These are phyloP conservation scores for Hansenula anomala DNA, from an alignment of 1,139 yeast genomes.

Conservation along the genomic window DNA sequence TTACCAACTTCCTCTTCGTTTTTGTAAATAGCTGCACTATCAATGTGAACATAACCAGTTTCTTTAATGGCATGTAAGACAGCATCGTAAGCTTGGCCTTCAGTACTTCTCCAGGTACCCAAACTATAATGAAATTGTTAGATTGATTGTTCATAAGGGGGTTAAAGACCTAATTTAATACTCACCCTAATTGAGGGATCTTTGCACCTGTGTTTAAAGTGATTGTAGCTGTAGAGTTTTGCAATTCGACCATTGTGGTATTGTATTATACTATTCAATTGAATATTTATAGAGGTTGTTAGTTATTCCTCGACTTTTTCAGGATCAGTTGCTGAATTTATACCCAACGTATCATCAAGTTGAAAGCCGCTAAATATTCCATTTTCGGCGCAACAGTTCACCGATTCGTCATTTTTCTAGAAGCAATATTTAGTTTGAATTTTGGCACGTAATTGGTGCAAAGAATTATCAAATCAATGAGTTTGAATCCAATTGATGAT, in stretches of 20 bases:
- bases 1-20: constrained; percentile 69
- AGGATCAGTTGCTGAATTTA: too few species aligned
- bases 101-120: constrained; percentile 74
- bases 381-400: too few species aligned
- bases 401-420: too few species aligned
- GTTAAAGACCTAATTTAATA: neutral
- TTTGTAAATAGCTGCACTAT: constrained; percentile 65
- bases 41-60: constrained; percentile 76
- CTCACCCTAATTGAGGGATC: constrained; percentile 60
- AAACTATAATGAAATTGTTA: constrained; percentile 24
- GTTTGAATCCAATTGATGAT: too few species aligned
- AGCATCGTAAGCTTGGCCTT: constrained; percentile 55
- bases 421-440: too few species aligned
- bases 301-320: too few species aligned
- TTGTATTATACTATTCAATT: neutral
- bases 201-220: constrained; percentile 53
- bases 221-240: constrained; percentile 7
- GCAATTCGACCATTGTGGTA: constrained; percentile 4
- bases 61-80: constrained; percentile 56
- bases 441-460: too few species aligned
- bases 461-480: too few species aligned
- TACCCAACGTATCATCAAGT: too few species aligned
- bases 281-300: too few species aligned
- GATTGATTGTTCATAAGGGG: too few species aligned
- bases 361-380: too few species aligned